Conservation (phyloP, 306 rosid species). For the Cyamopsis tetragonoloba region DNA sequence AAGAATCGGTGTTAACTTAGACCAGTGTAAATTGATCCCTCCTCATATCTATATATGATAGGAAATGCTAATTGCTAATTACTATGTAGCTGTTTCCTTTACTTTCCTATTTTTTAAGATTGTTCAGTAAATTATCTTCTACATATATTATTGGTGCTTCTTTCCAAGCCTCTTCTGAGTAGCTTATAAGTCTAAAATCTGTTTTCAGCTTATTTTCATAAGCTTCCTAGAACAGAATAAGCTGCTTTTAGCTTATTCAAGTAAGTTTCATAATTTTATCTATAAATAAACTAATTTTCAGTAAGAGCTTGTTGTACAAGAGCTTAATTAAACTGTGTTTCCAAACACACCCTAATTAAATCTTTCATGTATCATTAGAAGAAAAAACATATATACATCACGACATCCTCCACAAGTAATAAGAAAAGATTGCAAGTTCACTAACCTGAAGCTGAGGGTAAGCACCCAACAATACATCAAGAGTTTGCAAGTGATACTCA, state of each 20-base stretch:
- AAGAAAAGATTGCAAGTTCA: conserved; percentile 16
- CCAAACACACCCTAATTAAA: too few relatives aligned
- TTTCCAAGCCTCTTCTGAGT: conserved; percentile 10
- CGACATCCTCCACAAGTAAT: conserved; percentile 10
- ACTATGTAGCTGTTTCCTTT: not conserved
- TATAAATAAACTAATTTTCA: too few relatives aligned
- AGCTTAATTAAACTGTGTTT: too few relatives aligned
- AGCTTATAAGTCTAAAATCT: too few relatives aligned
- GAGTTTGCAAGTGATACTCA: conserved; percentile 96
- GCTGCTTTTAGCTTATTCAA: too few relatives aligned
- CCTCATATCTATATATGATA: too few relatives aligned
- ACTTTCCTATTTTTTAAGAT: not conserved
- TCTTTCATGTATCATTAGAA: not conserved
- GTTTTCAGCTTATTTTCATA: too few relatives aligned
- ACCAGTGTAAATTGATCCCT: too few relatives aligned
- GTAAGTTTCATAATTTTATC: too few relatives aligned
- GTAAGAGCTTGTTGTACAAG: too few relatives aligned
- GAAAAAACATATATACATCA: not conserved
- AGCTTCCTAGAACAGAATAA: too few relatives aligned
- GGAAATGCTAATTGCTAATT: not conserved
- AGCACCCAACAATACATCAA: conserved; percentile 85
- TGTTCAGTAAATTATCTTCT: conserved; percentile 13
- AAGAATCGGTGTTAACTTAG: too few relatives aligned
- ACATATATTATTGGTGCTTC: not conserved
- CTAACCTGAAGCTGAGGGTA: conserved; percentile 95